Evolutionary conservation across 257 asterid species (phyloP).

Genomic region (Petunia secreta): DNA sequence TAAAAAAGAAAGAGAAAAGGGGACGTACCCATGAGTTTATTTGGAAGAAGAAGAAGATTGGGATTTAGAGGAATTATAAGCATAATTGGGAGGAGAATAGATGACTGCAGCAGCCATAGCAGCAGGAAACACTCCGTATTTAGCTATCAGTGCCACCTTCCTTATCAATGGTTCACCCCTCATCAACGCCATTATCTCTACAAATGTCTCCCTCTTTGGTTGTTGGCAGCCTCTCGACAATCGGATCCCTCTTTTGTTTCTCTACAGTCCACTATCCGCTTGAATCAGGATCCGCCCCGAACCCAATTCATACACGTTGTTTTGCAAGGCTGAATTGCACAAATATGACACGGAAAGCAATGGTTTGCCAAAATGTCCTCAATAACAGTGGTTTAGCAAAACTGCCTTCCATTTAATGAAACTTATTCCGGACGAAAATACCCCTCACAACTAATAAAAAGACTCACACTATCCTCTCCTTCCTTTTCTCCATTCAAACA

Average conservation of each 20-base stretch:
- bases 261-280: not conserved
- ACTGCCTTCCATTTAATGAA: no score
- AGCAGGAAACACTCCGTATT: slow-evolving; percentile 37
- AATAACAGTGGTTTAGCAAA: no score
- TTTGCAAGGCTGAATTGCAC: no score
- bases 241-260: not conserved
- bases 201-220: not conserved
- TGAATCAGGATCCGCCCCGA: slow-evolving; percentile 2
- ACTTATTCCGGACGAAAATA: no score
- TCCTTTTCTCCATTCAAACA: no score
- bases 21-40: not conserved
- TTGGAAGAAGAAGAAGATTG: slow-evolving; percentile 16
- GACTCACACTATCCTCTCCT: no score
- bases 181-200: slow-evolving; percentile 26
- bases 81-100: slow-evolving; percentile 43
- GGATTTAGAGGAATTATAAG: slow-evolving; percentile 11
- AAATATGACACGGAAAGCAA: no score
- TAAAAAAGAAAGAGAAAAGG: not conserved
- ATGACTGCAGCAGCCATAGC: slow-evolving; percentile 39
- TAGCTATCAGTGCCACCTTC: slow-evolving; percentile 39
- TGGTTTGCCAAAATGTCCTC: no score
- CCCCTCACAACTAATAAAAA: no score
- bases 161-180: slow-evolving; percentile 40
- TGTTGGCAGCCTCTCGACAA: not conserved
- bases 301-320: not conserved